Evolutionary conservation across 129 eudicot genomes (phyloP).

Genomic region (Cynara cardunculus): DNA sequence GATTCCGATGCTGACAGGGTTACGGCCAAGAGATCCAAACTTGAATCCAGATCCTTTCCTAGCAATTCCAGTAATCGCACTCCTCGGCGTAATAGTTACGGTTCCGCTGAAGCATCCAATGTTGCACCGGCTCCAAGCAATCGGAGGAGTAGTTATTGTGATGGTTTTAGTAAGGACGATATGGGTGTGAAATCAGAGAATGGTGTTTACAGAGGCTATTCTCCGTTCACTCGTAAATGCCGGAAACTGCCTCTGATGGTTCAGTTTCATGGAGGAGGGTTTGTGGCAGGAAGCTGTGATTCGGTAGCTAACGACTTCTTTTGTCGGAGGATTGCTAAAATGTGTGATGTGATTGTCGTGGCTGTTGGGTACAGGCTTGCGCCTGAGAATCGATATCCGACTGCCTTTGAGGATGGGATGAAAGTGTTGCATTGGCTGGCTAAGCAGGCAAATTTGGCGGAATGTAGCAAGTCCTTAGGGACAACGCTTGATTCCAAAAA

Average conservation of each 20-base stretch:
- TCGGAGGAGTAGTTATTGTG: slow-evolving; percentile 58
- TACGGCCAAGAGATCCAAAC: slow-evolving; percentile 27
- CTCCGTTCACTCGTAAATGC: slow-evolving; percentile 41
- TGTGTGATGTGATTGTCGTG: slow-evolving; percentile 89
- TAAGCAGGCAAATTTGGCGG: slow-evolving; percentile 38
- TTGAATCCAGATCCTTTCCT: slow-evolving; percentile 28
- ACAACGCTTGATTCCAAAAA: slow-evolving; percentile 45
- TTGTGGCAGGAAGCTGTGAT: slow-evolving; percentile 87
- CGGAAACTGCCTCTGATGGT: slow-evolving; percentile 78
- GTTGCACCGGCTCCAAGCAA: slow-evolving; percentile 2
- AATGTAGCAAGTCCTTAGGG: slow-evolving; percentile 46
- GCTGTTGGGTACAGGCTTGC: slow-evolving; percentile 93
- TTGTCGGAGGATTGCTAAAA: slow-evolving; percentile 74
- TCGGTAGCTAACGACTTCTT: slow-evolving; percentile 82
- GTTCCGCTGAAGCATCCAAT: slow-evolving; percentile 14
- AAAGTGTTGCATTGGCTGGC: slow-evolving; percentile 37
- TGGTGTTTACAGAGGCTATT: slow-evolving; percentile 68
- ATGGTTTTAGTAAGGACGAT: slow-evolving; percentile 46
- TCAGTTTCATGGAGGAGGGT: slow-evolving; percentile 97
- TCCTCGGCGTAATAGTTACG: slow-evolving; percentile 55
- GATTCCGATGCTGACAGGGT: slow-evolving; percentile 32
- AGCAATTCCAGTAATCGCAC: background rate
- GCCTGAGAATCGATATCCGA: slow-evolving; percentile 68
- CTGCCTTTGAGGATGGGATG: slow-evolving; percentile 39
- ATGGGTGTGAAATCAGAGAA: slow-evolving; percentile 41